Base-by-base conservation (phyloP, 2,329 filamentous ascomycete species). In the Aspergillus felis region DNA sequence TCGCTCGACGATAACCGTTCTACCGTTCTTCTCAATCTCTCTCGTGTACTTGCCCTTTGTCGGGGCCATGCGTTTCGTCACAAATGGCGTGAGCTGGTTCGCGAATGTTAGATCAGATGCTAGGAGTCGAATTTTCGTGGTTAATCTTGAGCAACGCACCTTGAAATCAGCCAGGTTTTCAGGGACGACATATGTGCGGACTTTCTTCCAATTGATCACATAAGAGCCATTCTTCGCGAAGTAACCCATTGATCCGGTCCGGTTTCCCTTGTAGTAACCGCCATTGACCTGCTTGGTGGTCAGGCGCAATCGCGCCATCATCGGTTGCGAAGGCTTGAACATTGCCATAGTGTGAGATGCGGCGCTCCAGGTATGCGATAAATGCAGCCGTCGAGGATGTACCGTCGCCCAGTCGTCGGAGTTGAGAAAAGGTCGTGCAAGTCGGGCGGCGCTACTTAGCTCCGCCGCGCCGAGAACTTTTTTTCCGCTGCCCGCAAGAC, bases 251-350 rank as follows among this genome's bases (percentile, higher is more conserved):
- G 89, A 86, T 1, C 94, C 94, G 0, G 91, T 88, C 50, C 92
- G 84, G 68, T 89, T 97, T 72, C 94, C 94, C 82, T 97, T 97
- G 86, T 99, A 99, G 85, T 88, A 99, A 66, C 92, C 93, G 72
- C 91, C 91, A 74, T 89, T 90, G 73, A 93, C 88, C 76, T 94
- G 88, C 79, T 99, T 99, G 65, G 93, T 96, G 12, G 91, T 97
- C 70, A 99, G 84, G 71, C 93, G 91, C 76, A 91, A 84, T 57
- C 84, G 83, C 72, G 86, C 81, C 66, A 83, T 82, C 68, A 96
- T 86, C 35, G 75, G 70, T 55, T 72, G 66, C 42, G 78, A 74
- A 38, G 78, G 75, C 63, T 76, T 78, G 60, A 79, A 74, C 74
- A 77, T 76, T 47, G 59, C 70, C 59, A 50, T 58, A 49, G 24